Conservation (phyloP, 768 basidiomycete genomes). For the Leucocoprinus leucothites region DNA sequence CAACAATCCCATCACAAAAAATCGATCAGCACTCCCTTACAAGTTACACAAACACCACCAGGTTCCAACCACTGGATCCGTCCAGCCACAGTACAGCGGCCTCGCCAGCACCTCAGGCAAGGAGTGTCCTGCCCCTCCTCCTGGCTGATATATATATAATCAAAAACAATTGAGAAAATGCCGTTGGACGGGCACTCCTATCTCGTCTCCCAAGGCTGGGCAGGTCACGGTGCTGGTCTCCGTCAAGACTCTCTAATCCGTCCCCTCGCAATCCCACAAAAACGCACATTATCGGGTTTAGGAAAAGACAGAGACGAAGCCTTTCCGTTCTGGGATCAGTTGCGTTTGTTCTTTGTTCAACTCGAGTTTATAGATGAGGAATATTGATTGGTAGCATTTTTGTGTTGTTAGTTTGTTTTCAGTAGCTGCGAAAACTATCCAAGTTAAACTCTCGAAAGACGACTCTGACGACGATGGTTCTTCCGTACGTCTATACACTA, state of each 20-base stretch:
- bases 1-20: slow-evolving; percentile 5
- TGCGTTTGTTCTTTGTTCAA: slow-evolving; percentile 27
- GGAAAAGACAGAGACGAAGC: slow-evolving; percentile 95
- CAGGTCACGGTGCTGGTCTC: slow-evolving; percentile 82
- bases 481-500: slow-evolving; percentile 1
- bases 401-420: slow-evolving; percentile 64
- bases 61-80: too few species aligned
- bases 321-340: slow-evolving; percentile 99
- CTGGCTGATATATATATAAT: too few species aligned
- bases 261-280: slow-evolving; percentile 78
- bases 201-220: slow-evolving; percentile 83
- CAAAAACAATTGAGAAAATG: slow-evolving; percentile 31
- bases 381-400: background rate
- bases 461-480: background rate
- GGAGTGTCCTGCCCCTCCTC: too few species aligned
- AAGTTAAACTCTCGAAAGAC: slow-evolving; percentile 55
- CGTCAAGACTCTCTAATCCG: slow-evolving; percentile 74
- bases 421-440: slow-evolving; percentile 80
- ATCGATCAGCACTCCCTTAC: background rate
- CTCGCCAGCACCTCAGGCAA: too few species aligned
- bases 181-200: slow-evolving; percentile 71
- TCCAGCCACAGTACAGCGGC: too few species aligned
- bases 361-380: background rate
- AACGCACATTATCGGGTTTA: slow-evolving; percentile 80
- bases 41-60: background rate